These are phyloP conservation scores for Colletotrichum scovillei DNA, from an alignment of 2,329 filamentous ascomycete genomes.

Conservation along the genomic window DNA sequence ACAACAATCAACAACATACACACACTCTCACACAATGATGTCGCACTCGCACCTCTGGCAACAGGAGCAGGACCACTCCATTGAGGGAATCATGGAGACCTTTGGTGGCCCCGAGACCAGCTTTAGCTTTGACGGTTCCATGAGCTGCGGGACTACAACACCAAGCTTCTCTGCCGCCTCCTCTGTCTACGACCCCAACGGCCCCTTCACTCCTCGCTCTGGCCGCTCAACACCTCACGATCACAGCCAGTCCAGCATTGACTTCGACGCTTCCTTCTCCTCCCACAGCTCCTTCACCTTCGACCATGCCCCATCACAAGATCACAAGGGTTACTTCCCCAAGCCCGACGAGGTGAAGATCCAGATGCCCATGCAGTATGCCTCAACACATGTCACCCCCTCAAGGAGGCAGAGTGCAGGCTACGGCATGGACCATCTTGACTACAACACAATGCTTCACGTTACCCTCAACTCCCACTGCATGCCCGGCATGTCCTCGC, in stretches of 20 bases:
- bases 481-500: constrained; percentile 34
- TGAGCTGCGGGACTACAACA: constrained; percentile 34
- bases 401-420: constrained; percentile 29
- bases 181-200: constrained; percentile 55
- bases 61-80: constrained; percentile 32
- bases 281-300: constrained; percentile 40
- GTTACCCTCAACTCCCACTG: constrained; percentile 36
- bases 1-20: constrained; percentile 28
- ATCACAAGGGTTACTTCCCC: constrained; percentile 31
- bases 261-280: constrained; percentile 49
- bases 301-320: constrained; percentile 29
- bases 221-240: constrained; percentile 56
- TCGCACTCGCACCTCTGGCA: constrained; percentile 32
- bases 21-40: constrained; percentile 26
- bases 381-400: constrained; percentile 29
- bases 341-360: constrained; percentile 31
- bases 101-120: constrained; percentile 31
- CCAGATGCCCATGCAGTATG: constrained; percentile 29
- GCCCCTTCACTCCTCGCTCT: constrained; percentile 57
- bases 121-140: constrained; percentile 35
- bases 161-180: constrained; percentile 43
- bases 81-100: constrained; percentile 35
- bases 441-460: constrained; percentile 53
- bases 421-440: constrained; percentile 43
- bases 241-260: constrained; percentile 43